Percentiles rank a stretch among this genome's conserved stretches.
Evolutionary conservation across 2,329 filamentous ascomycete genomes (phyloP).

Genomic region (Alternaria sp.): DNA sequence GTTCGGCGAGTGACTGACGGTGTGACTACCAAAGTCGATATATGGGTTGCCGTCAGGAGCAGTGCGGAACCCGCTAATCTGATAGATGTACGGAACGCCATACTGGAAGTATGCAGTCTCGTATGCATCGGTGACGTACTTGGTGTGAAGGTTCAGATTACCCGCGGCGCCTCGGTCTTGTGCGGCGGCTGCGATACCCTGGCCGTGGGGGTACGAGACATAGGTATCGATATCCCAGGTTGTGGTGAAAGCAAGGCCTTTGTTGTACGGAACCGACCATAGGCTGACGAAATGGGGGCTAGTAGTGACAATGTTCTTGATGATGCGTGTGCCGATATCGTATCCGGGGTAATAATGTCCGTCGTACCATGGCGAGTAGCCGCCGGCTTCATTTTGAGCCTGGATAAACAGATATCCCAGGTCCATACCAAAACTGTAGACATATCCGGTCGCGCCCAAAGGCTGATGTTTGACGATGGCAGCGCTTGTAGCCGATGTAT

Average conservation of each 20-base stretch:
- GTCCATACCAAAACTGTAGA: constrained; percentile 19
- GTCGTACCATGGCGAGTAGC: constrained; percentile 14
- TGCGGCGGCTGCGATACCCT: constrained; percentile 17
- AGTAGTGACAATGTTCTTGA: constrained; percentile 17
- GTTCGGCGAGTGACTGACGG: constrained; percentile 18
- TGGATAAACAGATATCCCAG: constrained; percentile 11
- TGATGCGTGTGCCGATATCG: constrained; percentile 16
- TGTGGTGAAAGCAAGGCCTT: constrained; percentile 17
- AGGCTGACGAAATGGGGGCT: constrained; percentile 13
- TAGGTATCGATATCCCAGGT: constrained; percentile 20
- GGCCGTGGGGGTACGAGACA: constrained; percentile 17
- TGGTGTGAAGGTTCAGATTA: constrained; percentile 18
- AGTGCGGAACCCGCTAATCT: constrained; percentile 13
- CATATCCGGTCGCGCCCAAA: constrained; percentile 8
- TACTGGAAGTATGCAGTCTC: constrained; percentile 20
- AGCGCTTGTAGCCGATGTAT: constrained; percentile 11
- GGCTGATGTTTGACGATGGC: constrained; percentile 17
- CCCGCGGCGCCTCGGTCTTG: constrained; percentile 15
- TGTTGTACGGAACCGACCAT: constrained; percentile 19
- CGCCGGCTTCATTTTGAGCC: constrained; percentile 10
- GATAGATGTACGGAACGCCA: constrained; percentile 16
- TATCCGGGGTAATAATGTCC: constrained; percentile 20
- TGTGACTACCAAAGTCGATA: constrained; percentile 18
- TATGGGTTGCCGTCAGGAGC: constrained; percentile 14
- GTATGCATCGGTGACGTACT: constrained; percentile 16